Conservation (phyloP, 2,329 filamentous ascomycete genomes). For the Fusarium transvaalense region DNA sequence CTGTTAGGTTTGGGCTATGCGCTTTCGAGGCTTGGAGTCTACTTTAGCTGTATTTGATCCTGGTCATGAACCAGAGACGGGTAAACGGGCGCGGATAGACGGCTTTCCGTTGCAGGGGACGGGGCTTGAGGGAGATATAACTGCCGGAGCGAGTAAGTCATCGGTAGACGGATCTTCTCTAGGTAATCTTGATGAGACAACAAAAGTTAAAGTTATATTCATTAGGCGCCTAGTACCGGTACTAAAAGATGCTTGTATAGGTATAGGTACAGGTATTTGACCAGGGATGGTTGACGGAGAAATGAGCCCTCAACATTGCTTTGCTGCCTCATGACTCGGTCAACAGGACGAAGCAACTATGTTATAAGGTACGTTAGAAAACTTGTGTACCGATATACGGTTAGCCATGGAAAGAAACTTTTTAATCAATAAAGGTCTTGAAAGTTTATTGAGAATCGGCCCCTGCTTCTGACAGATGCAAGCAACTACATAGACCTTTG, state of each 20-base stretch:
- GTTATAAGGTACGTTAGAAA: not conserved
- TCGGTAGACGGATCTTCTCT: not conserved
- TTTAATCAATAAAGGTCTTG: not conserved
- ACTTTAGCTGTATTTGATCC: slow-evolving; percentile 1
- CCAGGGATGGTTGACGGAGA: not conserved
- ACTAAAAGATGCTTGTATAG: not conserved
- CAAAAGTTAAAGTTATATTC: not conserved
- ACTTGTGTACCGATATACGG: not conserved
- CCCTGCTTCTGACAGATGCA: not conserved
- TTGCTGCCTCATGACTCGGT: slow-evolving; percentile 6
- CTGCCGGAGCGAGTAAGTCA: not conserved
- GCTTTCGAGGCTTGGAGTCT: not conserved
- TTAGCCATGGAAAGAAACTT: not conserved
- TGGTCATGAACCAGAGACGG: slow-evolving; percentile 3
- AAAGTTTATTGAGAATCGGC: not conserved
- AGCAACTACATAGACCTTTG: too few species aligned
- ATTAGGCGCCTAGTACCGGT: not conserved
- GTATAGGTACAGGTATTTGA: too few species aligned
- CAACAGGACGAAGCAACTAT: not conserved
- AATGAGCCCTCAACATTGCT: not conserved
- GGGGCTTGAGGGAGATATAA: not conserved
- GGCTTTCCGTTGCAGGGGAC: not conserved
- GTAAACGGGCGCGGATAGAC: not conserved
- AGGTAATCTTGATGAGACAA: slow-evolving; percentile 1
- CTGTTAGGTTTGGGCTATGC: slow-evolving; percentile 21